A percentile compares a stretch with the other conserved stretches of the same genome.
Evolutionary conservation across 176 grass and related monocot genomes (phyloP).

Genomic region (Aegilops sharonensis): DNA sequence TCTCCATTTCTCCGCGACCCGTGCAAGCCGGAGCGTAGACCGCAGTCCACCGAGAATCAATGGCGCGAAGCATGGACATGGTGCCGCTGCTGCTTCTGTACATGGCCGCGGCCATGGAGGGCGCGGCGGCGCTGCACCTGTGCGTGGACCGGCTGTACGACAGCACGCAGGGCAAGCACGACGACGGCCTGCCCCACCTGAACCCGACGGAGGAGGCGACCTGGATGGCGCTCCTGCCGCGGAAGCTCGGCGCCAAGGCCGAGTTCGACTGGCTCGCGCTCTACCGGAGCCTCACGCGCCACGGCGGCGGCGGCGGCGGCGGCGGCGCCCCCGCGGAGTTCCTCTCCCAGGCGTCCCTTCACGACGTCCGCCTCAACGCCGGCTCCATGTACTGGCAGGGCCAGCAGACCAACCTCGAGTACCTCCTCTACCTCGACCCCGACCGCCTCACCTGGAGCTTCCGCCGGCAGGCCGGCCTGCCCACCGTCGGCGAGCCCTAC

Average conservation of each 20-base stretch:
- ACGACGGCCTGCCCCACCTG: conserved; percentile 52
- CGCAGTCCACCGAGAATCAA: neutral
- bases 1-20: neutral
- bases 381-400: conserved; percentile 43
- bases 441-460: conserved; percentile 71
- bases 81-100: neutral
- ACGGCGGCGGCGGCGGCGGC: neutral
- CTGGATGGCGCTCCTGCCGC: conserved; percentile 63
- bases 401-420: conserved; percentile 67
- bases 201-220: conserved; percentile 58
- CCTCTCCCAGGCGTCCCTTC: conserved; percentile 43
- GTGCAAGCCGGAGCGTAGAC: neutral
- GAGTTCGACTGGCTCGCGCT: conserved; percentile 70
- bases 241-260: conserved; percentile 20
- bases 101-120: conserved; percentile 10
- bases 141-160: conserved; percentile 45
- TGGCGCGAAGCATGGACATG: conserved; percentile 21
- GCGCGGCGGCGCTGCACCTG: conserved; percentile 34
- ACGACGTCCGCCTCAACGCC: conserved; percentile 38
- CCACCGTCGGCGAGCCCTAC: conserved; percentile 46
- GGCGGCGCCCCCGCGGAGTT: neutral
- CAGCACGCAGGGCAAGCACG: conserved; percentile 19
- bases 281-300: conserved; percentile 48
- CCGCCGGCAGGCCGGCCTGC: conserved; percentile 44
- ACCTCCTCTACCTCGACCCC: conserved; percentile 62